Evolutionary conservation across 441 rosid genomes (phyloP), one percentile per base, ranked within the genome.

Genomic region (Pelargonium cotyledonis): DNA sequence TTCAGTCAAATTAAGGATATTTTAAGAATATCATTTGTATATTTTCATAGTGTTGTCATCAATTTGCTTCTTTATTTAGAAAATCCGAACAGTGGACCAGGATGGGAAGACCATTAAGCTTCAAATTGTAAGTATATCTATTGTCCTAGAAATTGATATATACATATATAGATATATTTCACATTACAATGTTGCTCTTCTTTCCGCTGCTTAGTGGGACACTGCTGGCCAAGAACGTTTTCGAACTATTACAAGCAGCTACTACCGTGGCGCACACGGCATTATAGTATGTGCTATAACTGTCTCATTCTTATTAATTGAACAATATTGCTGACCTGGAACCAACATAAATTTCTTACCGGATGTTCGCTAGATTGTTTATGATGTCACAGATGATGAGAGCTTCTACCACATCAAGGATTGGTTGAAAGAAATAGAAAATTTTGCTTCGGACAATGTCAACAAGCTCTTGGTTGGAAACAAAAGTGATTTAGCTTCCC

Each of bases 181-280:
- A 6, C 18, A 8, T 41, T 16, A 15, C 19, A 29, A 21, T 23
- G 29, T 0, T 7, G n/a, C 35, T 44, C 10, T 44, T 21, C 14
- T n/a, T 3, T 66, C 8, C n/a, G 5, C 43, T 66, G 21, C 51
- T 16, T 57, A 10, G 26, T 29, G 46, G 31, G 18, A 14, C 14
- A 68, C 26, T 40, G 92, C 92, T 68, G 92, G 92, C 46, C 89
- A 85, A 65, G 92, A 87, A 75, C 85, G 92, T 29, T 87, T 85
- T 73, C 76, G 89, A 78, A 87, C 92, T 23, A 87, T 87, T 72
- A 87, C 89, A 19, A 87, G 92, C 76, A 87, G 92, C 77, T 85
- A 87, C 78, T 85, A 87, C 75, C 86, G 89, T 9, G 89, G 92
- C 57, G 89, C 92, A 15, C 89, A 87, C 80, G 92, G 89, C 74